Conservation (phyloP, 225 moss, liverwort and hornwort species). For the Climacium dendroides region DNA sequence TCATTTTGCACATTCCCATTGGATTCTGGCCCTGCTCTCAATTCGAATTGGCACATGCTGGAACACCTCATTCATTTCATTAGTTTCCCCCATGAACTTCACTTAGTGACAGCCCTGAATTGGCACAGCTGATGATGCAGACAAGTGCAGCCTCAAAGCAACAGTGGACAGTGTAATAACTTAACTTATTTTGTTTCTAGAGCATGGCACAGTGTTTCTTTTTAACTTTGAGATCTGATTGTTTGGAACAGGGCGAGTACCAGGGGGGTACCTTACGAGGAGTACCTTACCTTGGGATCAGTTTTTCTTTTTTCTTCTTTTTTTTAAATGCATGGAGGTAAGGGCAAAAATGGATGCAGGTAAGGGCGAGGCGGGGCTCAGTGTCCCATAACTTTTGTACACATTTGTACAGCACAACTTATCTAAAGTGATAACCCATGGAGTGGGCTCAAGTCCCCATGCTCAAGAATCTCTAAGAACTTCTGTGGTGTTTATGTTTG, state of each 20-base stretch:
- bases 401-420: no score
- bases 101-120: background rate
- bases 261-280: no score
- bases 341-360: background rate
- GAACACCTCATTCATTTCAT: no score
- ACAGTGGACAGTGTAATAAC: background rate
- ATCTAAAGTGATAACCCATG: no score
- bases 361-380: background rate
- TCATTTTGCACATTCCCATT: background rate
- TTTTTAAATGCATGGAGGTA: no score
- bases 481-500: no score
- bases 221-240: background rate
- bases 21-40: background rate
- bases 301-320: no score
- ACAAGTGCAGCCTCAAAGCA: background rate
- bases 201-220: background rate
- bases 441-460: no score
- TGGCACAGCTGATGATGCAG: background rate
- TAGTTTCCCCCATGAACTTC: no score
- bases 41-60: background rate
- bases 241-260: background rate
- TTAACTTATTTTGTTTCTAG: background rate
- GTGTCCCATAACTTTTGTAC: background rate
- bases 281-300: no score
- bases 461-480: no score